phyloP scores from a whole-genome alignment of 1,139 yeast genomes.

The Scheffersomyces illinoinensis region DNA sequence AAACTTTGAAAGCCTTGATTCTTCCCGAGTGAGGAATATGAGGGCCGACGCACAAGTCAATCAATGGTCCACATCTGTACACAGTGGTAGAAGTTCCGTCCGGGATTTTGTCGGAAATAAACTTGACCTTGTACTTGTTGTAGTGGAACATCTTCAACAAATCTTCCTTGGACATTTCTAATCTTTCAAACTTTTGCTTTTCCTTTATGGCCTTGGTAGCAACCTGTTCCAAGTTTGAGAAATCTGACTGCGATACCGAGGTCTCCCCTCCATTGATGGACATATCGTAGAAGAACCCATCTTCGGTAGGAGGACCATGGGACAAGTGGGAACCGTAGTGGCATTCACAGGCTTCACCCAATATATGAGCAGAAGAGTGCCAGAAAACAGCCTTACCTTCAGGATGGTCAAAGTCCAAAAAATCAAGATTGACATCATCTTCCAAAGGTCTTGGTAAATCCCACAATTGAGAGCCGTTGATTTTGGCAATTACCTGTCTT shows the following conservation, averaged over 20 bases:
- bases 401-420: slow-evolving; percentile 64
- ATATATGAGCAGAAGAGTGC: slow-evolving; percentile 98
- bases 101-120: slow-evolving; percentile 86
- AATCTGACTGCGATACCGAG: slow-evolving; percentile 80
- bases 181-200: slow-evolving; percentile 93
- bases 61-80: slow-evolving; percentile 96
- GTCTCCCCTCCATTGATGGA: slow-evolving; percentile 74
- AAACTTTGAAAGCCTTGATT: slow-evolving; percentile 89
- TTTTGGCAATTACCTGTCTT: slow-evolving; percentile 87
- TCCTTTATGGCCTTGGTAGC: slow-evolving; percentile 93
- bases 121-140: slow-evolving; percentile 92
- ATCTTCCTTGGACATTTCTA: slow-evolving; percentile 89
- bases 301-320: slow-evolving; percentile 95
- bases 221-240: slow-evolving; percentile 79
- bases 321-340: slow-evolving; percentile 89
- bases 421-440: slow-evolving; percentile 66
- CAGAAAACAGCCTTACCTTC: slow-evolving; percentile 97
- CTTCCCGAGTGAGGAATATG: slow-evolving; percentile 98
- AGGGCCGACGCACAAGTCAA: slow-evolving; percentile 97
- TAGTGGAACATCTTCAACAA: slow-evolving; percentile 90
- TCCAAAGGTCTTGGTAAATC: slow-evolving; percentile 95
- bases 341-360: slow-evolving; percentile 98
- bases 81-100: slow-evolving; percentile 97
- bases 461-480: slow-evolving; percentile 82
- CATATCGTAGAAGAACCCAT: slow-evolving; percentile 98